Base-by-base conservation (phyloP, 2,329 filamentous ascomycete genomes). In the Colletotrichum sojae region DNA sequence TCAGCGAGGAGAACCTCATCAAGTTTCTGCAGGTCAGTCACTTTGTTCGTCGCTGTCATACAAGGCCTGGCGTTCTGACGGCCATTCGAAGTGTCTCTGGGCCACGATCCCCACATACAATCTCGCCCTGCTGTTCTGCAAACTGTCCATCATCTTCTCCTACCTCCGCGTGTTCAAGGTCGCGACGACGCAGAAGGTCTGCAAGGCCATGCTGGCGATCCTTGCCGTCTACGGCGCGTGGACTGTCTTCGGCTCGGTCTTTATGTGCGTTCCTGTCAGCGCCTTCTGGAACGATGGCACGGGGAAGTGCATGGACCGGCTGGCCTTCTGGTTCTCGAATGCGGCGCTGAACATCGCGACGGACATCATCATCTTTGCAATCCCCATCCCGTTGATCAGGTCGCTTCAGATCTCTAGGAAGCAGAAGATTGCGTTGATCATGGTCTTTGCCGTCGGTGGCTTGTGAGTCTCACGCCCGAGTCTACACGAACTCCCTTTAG, bases 401-500 rank as follows among this genome's bases (percentile, higher is more conserved):
- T 75, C 75, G 36, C 74, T 82, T 6, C 74, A 79, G 46, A 78
- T 83, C 12, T 77, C 80, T 0, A 76, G 76, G 63, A 78, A 76
- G 27, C 82, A 84, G 55, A 81, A 82, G 27, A 71, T 83, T n/a
- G 81, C 82, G 2, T 74, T 86, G 73, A 79, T 75, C 72, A 74
- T 63, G 69, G 79, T 77, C 55, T 80, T 79, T 76, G 80, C 77
- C 25, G 72, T 79, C 67, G 82, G 72, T 39, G 73, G 53, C 73
- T 83, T 78, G 76, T 78, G 66, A 69, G 74, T 71, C 3, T 16
- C 46, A n/a, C 31, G 22, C 18, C 18, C 22, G 18, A 15, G n/a
- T 27, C 12, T 48, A 9, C 12, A 5, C 20, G 43, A 15, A 40
- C 53, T 22, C 27, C 18, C 20, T 8, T 43, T 15, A 43, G 13